phyloP scores from a whole-genome alignment of 1,284 basidiomycete species.

The Malassezia caprae region DNA sequence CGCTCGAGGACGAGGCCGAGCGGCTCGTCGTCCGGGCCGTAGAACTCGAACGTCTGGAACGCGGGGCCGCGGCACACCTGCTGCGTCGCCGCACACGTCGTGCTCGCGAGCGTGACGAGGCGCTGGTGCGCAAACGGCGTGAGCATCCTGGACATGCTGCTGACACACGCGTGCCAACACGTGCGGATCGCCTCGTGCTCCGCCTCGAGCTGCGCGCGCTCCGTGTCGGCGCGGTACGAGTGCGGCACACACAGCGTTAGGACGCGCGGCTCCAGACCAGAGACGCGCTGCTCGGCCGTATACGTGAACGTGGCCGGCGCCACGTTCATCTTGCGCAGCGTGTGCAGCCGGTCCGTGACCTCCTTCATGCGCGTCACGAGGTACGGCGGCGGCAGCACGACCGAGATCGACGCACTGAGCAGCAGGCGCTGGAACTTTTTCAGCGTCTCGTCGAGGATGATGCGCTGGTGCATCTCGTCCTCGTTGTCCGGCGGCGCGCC shows the following conservation, averaged over 20 bases:
- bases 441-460: conserved; percentile 21
- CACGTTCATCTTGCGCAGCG: conserved; percentile 4
- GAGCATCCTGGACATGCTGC: conserved; percentile 54
- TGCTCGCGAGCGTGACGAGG: conserved; percentile 66
- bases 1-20: conserved; percentile 84
- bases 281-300: not conserved
- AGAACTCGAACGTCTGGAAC: conserved; percentile 70
- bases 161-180: conserved; percentile 26
- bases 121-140: conserved; percentile 85
- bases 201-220: conserved; percentile 23
- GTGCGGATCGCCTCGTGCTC: conserved; percentile 21
- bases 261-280: not conserved
- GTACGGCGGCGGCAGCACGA: conserved; percentile 28
- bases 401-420: conserved; percentile 32
- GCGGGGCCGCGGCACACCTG: conserved; percentile 52
- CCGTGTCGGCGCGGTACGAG: conserved; percentile 12
- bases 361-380: conserved; percentile 28
- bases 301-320: not conserved
- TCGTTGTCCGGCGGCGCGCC: not conserved
- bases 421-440: conserved; percentile 30
- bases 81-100: conserved; percentile 57
- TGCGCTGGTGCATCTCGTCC: conserved; percentile 54
- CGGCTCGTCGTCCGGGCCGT: conserved; percentile 82
- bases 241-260: conserved; percentile 1
- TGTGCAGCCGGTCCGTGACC: conserved; percentile 26